Percentiles rank a stretch among this genome's conserved stretches.
Evolutionary conservation across 2,329 filamentous ascomycete species (phyloP).

Genomic region (Ceratocystis alfenasii): DNA sequence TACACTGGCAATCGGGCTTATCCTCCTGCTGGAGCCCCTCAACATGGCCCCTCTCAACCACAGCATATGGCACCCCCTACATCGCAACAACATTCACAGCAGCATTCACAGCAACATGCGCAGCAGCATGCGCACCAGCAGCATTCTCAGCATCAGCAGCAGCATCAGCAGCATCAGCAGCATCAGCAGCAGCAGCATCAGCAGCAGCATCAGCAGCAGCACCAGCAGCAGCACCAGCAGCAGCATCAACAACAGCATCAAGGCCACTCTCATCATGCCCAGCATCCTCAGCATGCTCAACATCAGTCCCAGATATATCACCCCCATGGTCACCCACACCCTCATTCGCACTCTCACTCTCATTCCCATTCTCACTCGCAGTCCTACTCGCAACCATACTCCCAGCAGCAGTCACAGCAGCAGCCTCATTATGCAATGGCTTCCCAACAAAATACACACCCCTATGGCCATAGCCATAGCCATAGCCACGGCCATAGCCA

Average conservation of each 20-base stretch:
- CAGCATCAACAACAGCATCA: slow-evolving; percentile 31
- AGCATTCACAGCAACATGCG: slow-evolving; percentile 26
- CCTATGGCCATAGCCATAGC: slow-evolving; percentile 25
- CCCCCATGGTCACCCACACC: slow-evolving; percentile 25
- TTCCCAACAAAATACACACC: slow-evolving; percentile 30
- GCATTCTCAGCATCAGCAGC: slow-evolving; percentile 24
- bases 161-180: slow-evolving; percentile 27
- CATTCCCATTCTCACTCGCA: slow-evolving; percentile 25
- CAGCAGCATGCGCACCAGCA: slow-evolving; percentile 8
- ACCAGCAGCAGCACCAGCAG: slow-evolving; percentile 28
- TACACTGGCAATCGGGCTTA: slow-evolving; percentile 34
- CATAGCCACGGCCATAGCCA: slow-evolving; percentile 23
- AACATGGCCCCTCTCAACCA: slow-evolving; percentile 1
- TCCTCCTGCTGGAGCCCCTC: slow-evolving; percentile 28
- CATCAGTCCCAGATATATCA: slow-evolving; percentile 38
- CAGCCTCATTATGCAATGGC: slow-evolving; percentile 26
- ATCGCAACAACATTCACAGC: slow-evolving; percentile 35
- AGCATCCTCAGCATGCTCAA: slow-evolving; percentile 43
- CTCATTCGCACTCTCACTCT: slow-evolving; percentile 24
- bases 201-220: slow-evolving; percentile 26
- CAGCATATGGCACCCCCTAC: slow-evolving; percentile 32
- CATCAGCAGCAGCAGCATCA: no score
- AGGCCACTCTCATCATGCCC: slow-evolving; percentile 34
- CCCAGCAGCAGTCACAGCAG: slow-evolving; percentile 25
- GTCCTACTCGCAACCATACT: background rate